Conservation (phyloP, 2,329 filamentous ascomycete species). For the Aspergillus oerlinghausenensis region DNA sequence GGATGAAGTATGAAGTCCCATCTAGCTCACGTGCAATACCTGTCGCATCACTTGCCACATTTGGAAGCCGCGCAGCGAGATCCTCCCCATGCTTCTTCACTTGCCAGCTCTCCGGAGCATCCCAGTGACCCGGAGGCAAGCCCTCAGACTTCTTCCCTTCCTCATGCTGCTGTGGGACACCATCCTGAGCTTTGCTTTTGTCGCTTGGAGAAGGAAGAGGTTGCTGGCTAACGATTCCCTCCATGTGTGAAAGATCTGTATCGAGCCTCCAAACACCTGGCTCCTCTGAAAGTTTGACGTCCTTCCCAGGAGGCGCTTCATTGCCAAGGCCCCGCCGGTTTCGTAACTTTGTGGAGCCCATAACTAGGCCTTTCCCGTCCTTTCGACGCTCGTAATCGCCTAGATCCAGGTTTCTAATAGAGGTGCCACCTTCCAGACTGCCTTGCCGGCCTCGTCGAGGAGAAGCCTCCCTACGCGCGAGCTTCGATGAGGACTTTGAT, state of each 20-base stretch:
- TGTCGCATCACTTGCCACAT: constrained; percentile 63
- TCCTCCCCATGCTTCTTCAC: constrained; percentile 61
- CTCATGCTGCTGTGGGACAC: constrained; percentile 26
- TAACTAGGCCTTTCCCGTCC: constrained; percentile 32
- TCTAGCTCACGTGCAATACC: constrained; percentile 69
- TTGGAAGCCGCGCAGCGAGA: constrained; percentile 28
- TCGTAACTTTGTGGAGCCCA: constrained; percentile 30
- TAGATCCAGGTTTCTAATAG: constrained; percentile 22
- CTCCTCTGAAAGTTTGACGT: constrained; percentile 45
- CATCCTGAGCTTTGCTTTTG: constrained; percentile 32
- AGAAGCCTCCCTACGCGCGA: constrained; percentile 29
- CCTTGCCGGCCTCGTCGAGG: constrained; percentile 31
- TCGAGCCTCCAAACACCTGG: constrained; percentile 71
- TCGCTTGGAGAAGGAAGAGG: constrained; percentile 67
- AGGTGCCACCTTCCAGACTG: constrained; percentile 30
- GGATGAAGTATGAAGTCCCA: constrained; percentile 77
- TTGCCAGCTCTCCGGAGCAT: constrained; percentile 94
- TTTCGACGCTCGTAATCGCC: constrained; percentile 36
- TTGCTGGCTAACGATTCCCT: constrained; percentile 75
- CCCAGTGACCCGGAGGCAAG: constrained; percentile 63
- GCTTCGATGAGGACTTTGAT: constrained; percentile 20
- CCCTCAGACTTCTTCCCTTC: constrained; percentile 30
- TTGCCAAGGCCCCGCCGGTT: constrained; percentile 30
- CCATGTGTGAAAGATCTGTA: constrained; percentile 84
- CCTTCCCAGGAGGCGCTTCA: constrained; percentile 21